Evolutionary conservation across 2,329 filamentous ascomycete genomes (phyloP).

Genomic region (Aspergillus felis): DNA sequence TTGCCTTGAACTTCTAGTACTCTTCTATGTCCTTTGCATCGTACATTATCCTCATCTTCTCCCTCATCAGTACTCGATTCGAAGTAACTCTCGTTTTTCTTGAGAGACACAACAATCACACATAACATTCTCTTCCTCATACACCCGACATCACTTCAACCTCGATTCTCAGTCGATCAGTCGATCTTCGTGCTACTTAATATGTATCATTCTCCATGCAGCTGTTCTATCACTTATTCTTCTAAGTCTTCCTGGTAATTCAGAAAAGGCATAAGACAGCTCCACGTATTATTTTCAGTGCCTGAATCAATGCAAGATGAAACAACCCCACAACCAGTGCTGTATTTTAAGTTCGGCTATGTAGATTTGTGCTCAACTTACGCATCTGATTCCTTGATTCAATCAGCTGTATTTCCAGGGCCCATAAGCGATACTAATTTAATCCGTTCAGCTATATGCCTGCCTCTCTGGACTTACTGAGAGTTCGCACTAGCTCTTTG

Average conservation of each 20-base stretch:
- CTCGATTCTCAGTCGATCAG: background rate
- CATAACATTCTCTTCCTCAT: background rate
- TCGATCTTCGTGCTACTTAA: background rate
- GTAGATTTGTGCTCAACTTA: background rate
- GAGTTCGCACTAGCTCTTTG: background rate
- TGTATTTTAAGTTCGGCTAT: background rate
- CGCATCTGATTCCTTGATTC: background rate
- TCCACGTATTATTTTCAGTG: background rate
- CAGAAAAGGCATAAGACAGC: background rate
- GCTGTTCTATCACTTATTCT: background rate
- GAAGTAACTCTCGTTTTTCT: conserved; percentile 10
- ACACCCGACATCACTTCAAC: background rate
- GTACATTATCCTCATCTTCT: conserved; percentile 13
- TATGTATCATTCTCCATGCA: background rate
- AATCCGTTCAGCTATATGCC: too few relatives aligned
- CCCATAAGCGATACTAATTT: background rate
- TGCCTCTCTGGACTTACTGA: background rate
- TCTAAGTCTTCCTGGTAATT: background rate
- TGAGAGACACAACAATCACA: background rate
- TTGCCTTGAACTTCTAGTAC: conserved; percentile 16
- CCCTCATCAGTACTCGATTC: conserved; percentile 9
- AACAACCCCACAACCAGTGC: background rate
- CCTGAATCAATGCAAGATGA: background rate
- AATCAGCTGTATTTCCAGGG: background rate
- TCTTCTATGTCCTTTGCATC: conserved; percentile 15